A percentile compares a stretch with the other conserved stretches of the same genome.
These are phyloP conservation scores for Fusarium haematococcum DNA, from an alignment of 2,329 filamentous ascomycete species.

Conservation along the genomic window DNA sequence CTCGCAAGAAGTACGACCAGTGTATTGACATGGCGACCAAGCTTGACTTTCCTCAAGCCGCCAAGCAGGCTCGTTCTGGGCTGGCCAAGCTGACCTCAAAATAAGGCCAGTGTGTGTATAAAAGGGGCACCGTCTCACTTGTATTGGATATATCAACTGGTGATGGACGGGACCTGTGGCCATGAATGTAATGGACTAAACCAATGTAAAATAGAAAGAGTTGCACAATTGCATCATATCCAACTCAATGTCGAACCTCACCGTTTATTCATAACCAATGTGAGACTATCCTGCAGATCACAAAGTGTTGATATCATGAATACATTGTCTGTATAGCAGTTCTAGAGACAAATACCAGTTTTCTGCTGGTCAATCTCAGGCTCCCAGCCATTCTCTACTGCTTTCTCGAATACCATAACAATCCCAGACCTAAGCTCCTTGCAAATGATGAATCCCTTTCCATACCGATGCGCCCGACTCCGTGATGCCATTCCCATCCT, in stretches of 20 bases:
- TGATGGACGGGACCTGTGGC: background rate
- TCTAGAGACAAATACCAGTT: conserved; percentile 6
- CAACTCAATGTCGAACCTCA: background rate
- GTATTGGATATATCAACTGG: background rate
- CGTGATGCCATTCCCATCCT: conserved; percentile 9
- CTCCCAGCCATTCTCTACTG: conserved; percentile 8
- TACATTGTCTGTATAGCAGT: background rate
- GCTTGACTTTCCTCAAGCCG: conserved; percentile 64
- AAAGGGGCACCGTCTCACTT: background rate
- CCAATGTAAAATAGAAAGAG: background rate
- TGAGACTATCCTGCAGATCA: background rate
- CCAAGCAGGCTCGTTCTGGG: conserved; percentile 64
- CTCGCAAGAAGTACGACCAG: conserved; percentile 76
- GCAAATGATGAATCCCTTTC: conserved; percentile 17
- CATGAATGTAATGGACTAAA: background rate
- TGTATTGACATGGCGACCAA: conserved; percentile 71
- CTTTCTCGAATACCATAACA: conserved; percentile 16
- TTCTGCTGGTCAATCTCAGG: conserved; percentile 7
- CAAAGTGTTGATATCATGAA: background rate
- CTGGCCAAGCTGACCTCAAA: conserved; percentile 52
- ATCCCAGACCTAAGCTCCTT: conserved; percentile 38
- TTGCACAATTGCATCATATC: background rate
- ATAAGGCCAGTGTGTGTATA: background rate
- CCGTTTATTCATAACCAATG: background rate
- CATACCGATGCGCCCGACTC: conserved; percentile 33